Evolutionary conservation across 2,329 filamentous ascomycete genomes (phyloP).

Genomic region (Alternaria infectoria): DNA sequence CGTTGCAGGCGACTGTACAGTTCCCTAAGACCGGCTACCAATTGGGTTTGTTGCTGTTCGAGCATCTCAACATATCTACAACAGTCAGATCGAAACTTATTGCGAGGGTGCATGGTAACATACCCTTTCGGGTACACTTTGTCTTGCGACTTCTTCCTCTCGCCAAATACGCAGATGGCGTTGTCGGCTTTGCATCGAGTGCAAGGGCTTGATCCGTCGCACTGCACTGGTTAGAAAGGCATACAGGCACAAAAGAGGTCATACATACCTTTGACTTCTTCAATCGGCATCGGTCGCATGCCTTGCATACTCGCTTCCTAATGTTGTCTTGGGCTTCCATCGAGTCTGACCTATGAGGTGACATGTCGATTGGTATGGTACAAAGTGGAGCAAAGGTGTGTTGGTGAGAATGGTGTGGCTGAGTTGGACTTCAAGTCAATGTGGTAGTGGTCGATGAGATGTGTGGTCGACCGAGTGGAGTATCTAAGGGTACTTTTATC

Average conservation of each 20-base stretch:
- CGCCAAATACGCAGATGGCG: constrained; percentile 69
- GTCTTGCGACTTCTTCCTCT: constrained; percentile 70
- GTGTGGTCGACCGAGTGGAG: constrained; percentile 5
- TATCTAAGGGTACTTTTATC: constrained; percentile 5
- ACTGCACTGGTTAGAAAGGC: constrained; percentile 48
- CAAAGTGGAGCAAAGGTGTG: neutral
- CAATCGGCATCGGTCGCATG: constrained; percentile 68
- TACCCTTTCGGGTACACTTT: constrained; percentile 73
- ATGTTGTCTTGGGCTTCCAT: constrained; percentile 55
- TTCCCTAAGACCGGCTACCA: constrained; percentile 67
- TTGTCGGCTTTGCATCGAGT: constrained; percentile 68
- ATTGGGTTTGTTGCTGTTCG: constrained; percentile 68
- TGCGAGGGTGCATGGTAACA: neutral
- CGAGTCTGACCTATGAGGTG: constrained; percentile 45
- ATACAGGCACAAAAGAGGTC: neutral
- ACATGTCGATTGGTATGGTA: constrained; percentile 28
- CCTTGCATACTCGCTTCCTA: constrained; percentile 70
- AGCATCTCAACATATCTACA: constrained; percentile 69
- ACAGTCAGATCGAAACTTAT: constrained; percentile 11
- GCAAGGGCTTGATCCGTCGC: constrained; percentile 67
- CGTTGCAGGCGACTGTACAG: constrained; percentile 61
- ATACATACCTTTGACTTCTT: constrained; percentile 68
- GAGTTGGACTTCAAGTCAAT: neutral
- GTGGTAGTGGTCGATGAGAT: constrained; percentile 8
- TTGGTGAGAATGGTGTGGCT: neutral